phyloP scores from a whole-genome alignment of 2,329 filamentous ascomycete genomes.

The Dactylella cylindrospora region DNA sequence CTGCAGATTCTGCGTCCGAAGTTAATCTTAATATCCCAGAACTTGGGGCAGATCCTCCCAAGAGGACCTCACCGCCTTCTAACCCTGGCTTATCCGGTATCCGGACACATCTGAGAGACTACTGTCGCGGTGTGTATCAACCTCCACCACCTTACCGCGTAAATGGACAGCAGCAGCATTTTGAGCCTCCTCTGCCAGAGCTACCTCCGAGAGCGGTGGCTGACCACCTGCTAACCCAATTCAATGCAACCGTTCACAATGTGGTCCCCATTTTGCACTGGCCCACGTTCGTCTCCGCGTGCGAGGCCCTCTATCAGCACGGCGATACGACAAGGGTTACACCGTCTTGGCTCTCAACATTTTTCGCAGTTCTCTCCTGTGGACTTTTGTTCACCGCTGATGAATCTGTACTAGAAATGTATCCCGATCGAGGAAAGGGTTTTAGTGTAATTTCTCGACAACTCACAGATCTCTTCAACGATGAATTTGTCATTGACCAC shows the following conservation, averaged over 20 bases:
- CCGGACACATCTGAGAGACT: slow-evolving; percentile 69
- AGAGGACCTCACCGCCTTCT: slow-evolving; percentile 62
- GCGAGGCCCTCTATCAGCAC: slow-evolving; percentile 73
- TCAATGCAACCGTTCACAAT: slow-evolving; percentile 73
- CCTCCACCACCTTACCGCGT: slow-evolving; percentile 69
- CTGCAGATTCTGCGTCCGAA: slow-evolving; percentile 49
- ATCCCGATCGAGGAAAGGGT: slow-evolving; percentile 62
- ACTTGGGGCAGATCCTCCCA: slow-evolving; percentile 66
- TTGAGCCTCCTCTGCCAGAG: slow-evolving; percentile 62
- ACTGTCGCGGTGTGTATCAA: slow-evolving; percentile 77
- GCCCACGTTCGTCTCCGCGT: slow-evolving; percentile 74
- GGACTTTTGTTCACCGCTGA: slow-evolving; percentile 72
- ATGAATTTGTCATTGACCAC: slow-evolving; percentile 74
- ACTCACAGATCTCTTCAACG: slow-evolving; percentile 77
- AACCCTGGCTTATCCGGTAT: slow-evolving; percentile 71
- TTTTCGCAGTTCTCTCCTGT: slow-evolving; percentile 80
- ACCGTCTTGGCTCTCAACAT: slow-evolving; percentile 72
- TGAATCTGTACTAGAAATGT: slow-evolving; percentile 51
- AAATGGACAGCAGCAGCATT: slow-evolving; percentile 55
- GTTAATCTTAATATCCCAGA: slow-evolving; percentile 58
- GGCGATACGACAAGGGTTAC: slow-evolving; percentile 64
- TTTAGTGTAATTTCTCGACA: slow-evolving; percentile 71
- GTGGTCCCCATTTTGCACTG: slow-evolving; percentile 86
- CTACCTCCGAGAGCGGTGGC: slow-evolving; percentile 70
- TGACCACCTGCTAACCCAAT: slow-evolving; percentile 73